Conservation (phyloP, 1,284 basidiomycete genomes). For the Flammula alnicola region DNA sequence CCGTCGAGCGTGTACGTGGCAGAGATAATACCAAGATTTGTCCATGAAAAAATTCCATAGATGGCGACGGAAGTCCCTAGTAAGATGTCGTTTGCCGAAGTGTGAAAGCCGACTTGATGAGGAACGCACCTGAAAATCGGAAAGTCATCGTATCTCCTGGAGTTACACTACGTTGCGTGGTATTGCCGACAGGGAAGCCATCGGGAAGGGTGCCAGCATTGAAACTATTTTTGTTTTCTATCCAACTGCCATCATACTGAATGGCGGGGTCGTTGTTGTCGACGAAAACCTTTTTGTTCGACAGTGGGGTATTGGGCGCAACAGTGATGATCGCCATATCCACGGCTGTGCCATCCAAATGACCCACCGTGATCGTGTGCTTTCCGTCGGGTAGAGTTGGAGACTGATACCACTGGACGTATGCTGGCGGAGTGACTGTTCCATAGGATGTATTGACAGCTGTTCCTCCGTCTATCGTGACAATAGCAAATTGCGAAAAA, state of each 20-base stretch:
- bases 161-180: slow-evolving; percentile 24
- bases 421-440: slow-evolving; percentile 13
- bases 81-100: background rate
- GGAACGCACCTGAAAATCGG: slow-evolving; percentile 16
- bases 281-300: slow-evolving; percentile 24
- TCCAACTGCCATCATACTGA: slow-evolving; percentile 24
- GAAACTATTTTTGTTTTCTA: slow-evolving; percentile 15
- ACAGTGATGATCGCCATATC: slow-evolving; percentile 28
- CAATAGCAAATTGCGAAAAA: slow-evolving; percentile 15
- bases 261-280: slow-evolving; percentile 27
- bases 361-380: slow-evolving; percentile 25
- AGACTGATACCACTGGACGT: slow-evolving; percentile 31
- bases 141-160: slow-evolving; percentile 27
- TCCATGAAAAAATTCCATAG: slow-evolving; percentile 11
- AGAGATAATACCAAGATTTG: slow-evolving; percentile 3
- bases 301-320: slow-evolving; percentile 24
- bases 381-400: slow-evolving; percentile 25
- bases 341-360: slow-evolving; percentile 25
- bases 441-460: slow-evolving; percentile 18
- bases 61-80: slow-evolving; percentile 17
- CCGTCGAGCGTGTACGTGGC: slow-evolving; percentile 11
- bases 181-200: slow-evolving; percentile 26
- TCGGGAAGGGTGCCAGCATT: slow-evolving; percentile 18
- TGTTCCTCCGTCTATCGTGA: slow-evolving; percentile 22
- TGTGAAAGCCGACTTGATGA: background rate